A percentile compares a stretch with the other conserved stretches of the same genome.
Conservation (phyloP, 768 basidiomycete species). For the Trametes maxima region DNA sequence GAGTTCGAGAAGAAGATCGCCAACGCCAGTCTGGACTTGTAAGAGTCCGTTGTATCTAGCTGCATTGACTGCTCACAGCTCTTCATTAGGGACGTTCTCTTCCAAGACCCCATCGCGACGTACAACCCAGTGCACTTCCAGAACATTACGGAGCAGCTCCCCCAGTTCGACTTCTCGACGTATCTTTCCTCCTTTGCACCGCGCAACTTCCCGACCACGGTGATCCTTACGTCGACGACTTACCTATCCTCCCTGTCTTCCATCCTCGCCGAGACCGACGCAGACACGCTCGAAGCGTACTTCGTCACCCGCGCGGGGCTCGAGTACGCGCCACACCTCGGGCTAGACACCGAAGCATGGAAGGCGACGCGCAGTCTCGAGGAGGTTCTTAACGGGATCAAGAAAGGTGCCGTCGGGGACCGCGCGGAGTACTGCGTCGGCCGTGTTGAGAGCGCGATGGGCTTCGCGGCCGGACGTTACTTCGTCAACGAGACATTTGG, state of each 20-base stretch:
- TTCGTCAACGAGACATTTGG: conserved; percentile 87
- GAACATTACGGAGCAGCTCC: conserved; percentile 67
- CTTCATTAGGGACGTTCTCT: conserved; percentile 56
- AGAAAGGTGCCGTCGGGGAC: conserved; percentile 83
- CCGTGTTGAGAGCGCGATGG: conserved; percentile 70
- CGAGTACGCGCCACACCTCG: conserved; percentile 68
- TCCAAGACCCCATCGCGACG: conserved; percentile 80
- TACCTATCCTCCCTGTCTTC: conserved; percentile 69
- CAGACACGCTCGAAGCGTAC: conserved; percentile 83
- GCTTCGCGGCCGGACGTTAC: conserved; percentile 88
- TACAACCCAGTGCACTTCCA: conserved; percentile 83
- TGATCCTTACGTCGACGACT: conserved; percentile 82
- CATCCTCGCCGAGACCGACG: conserved; percentile 66
- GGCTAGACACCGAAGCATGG: conserved; percentile 77
- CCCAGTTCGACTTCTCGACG: conserved; percentile 78
- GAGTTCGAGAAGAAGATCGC: conserved; percentile 80
- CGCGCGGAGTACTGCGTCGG: conserved; percentile 83
- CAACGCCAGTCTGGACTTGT: conserved; percentile 79
- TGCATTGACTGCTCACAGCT: neutral
- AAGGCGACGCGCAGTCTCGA: conserved; percentile 68
- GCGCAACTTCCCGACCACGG: conserved; percentile 68
- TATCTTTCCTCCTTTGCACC: conserved; percentile 88
- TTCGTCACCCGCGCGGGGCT: conserved; percentile 79
- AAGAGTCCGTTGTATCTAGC: conserved; percentile 30
- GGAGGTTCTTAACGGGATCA: conserved; percentile 79